These are phyloP conservation scores for Colletotrichum plurivorum DNA, from an alignment of 2,329 filamentous ascomycete genomes.

Conservation along the genomic window DNA sequence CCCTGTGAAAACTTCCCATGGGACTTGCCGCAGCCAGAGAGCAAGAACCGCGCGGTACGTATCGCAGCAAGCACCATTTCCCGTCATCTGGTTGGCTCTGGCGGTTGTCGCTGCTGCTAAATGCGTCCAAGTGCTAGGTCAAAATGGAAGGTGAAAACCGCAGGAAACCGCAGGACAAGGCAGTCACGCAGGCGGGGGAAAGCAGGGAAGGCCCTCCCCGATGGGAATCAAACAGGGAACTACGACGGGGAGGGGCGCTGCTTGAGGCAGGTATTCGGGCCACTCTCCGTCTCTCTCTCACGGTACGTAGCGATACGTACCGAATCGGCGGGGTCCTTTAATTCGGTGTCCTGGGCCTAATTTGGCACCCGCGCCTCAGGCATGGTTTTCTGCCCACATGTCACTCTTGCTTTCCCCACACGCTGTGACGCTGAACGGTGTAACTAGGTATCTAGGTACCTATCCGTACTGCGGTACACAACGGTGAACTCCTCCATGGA, in stretches of 20 bases:
- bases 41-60: constrained; percentile 1
- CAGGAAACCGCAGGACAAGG: not conserved
- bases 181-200: constrained; percentile 9
- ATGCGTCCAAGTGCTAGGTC: constrained; percentile 20
- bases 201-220: not conserved
- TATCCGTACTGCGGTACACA: not conserved
- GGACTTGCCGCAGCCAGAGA: not conserved
- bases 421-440: constrained; percentile 10
- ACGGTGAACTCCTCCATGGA: not conserved
- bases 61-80: not conserved
- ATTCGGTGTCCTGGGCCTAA: constrained; percentile 21
- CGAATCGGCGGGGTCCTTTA: constrained; percentile 4
- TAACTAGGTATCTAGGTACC: not conserved
- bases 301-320: constrained; percentile 1
- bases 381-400: constrained; percentile 29
- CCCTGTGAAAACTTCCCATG: too few species aligned
- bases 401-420: constrained; percentile 27
- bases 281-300: not conserved
- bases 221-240: constrained; percentile 21
- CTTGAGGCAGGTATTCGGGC: too few species aligned
- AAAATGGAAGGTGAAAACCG: constrained; percentile 12
- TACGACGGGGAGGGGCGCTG: not conserved
- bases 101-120: constrained; percentile 1
- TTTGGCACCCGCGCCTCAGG: not conserved
- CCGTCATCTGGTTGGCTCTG: not conserved